Conservation (phyloP, 139 green algal genomes). For the Chlamydomonas schloesseri region DNA sequence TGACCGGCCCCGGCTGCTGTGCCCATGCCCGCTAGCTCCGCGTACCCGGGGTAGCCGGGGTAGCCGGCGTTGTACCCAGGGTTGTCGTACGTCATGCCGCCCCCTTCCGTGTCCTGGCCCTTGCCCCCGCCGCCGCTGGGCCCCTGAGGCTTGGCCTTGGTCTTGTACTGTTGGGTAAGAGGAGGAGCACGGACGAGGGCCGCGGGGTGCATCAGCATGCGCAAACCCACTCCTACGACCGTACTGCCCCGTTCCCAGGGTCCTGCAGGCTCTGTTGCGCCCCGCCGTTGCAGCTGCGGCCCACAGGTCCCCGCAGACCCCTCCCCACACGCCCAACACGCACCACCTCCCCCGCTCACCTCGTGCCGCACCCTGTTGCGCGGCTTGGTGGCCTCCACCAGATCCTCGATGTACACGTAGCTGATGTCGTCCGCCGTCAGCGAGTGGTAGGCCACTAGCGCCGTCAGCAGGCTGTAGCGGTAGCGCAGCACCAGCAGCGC, state of each 20-base stretch:
- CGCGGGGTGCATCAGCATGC: too few relatives aligned
- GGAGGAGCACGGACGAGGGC: background rate
- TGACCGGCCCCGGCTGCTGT: background rate
- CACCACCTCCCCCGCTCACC: background rate
- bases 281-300: too few relatives aligned
- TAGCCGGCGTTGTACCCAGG: background rate
- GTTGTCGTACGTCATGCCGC: background rate
- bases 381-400: slow-evolving; percentile 1
- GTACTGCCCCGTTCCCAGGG: too few relatives aligned
- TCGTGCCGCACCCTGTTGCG: background rate
- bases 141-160: background rate
- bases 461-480: slow-evolving; percentile 15
- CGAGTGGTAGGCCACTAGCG: background rate
- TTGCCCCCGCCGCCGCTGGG: too few relatives aligned
- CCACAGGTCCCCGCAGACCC: too few relatives aligned
- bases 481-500: slow-evolving; percentile 25
- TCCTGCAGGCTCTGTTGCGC: too few relatives aligned
- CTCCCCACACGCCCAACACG: too few relatives aligned
- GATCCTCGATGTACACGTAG: slow-evolving; percentile 17
- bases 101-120: too few relatives aligned
- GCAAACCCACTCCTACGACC: too few relatives aligned
- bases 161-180: background rate
- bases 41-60: background rate
- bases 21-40: background rate
- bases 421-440: background rate